These are phyloP conservation scores for Ophiocordyceps camponoti-saundersi DNA, from an alignment of 2,329 filamentous ascomycete species.

Conservation along the genomic window DNA sequence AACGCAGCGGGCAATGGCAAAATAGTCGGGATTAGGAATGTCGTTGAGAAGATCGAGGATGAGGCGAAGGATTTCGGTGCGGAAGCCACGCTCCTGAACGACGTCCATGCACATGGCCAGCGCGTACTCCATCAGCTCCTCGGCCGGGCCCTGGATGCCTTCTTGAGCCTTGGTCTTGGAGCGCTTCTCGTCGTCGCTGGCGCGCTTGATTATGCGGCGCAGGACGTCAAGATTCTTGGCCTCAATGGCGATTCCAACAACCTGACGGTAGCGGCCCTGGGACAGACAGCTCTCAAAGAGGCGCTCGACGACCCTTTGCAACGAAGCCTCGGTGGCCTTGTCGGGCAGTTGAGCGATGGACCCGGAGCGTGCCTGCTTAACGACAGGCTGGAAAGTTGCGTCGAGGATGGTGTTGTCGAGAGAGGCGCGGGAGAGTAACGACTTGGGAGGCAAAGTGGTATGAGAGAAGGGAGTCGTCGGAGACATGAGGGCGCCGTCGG, in stretches of 20 bases:
- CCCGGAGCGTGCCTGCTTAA: constrained; percentile 35
- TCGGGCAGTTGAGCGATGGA: constrained; percentile 51
- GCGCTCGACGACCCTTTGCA: constrained; percentile 72
- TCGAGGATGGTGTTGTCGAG: constrained; percentile 46
- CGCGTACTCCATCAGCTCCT: constrained; percentile 94
- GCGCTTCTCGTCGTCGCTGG: constrained; percentile 70
- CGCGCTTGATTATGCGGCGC: constrained; percentile 70
- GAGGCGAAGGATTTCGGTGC: constrained; percentile 69
- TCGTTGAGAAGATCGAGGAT: constrained; percentile 93
- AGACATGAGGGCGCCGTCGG: constrained; percentile 59
- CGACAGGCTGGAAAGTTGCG: constrained; percentile 34
- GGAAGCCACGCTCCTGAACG: constrained; percentile 79
- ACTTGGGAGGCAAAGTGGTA: constrained; percentile 83
- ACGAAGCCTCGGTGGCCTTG: constrained; percentile 56
- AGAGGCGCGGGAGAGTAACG: constrained; percentile 72
- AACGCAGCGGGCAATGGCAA: constrained; percentile 93
- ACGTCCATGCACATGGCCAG: constrained; percentile 95
- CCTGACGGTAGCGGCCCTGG: constrained; percentile 79
- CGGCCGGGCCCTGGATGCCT: constrained; percentile 42
- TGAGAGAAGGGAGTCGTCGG: constrained; percentile 93
- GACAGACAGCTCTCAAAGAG: constrained; percentile 82
- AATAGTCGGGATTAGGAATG: constrained; percentile 86
- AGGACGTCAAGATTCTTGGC: constrained; percentile 83
- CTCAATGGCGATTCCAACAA: constrained; percentile 92
- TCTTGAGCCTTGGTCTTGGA: constrained; percentile 37